A percentile compares a stretch with the other conserved stretches of the same genome.
These are phyloP conservation scores for Bipolaris cookei DNA, from an alignment of 2,329 filamentous ascomycete genomes.

Conservation along the genomic window DNA sequence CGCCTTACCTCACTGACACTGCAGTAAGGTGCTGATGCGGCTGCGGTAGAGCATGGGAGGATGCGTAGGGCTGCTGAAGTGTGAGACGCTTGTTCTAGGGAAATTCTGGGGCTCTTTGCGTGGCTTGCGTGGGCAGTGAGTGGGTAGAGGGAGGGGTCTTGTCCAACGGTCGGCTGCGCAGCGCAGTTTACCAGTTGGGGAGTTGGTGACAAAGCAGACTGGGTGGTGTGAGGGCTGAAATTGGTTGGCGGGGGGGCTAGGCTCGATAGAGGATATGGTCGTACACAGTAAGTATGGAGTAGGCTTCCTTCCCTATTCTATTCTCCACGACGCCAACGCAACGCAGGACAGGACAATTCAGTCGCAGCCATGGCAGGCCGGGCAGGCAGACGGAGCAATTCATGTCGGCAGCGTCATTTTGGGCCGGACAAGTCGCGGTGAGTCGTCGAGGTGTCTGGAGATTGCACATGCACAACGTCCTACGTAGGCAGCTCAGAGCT, in stretches of 20 bases:
- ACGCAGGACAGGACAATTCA: too few relatives aligned
- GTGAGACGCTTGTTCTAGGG: slow-evolving; percentile 29
- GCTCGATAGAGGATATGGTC: slow-evolving; percentile 34
- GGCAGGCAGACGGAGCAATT: slow-evolving; percentile 2
- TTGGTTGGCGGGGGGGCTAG: slow-evolving; percentile 16
- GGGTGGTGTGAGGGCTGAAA: slow-evolving; percentile 20
- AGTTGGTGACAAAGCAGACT: slow-evolving; percentile 31
- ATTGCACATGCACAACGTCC: slow-evolving; percentile 32
- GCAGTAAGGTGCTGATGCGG: slow-evolving; percentile 42
- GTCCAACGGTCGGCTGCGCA: slow-evolving; percentile 10
- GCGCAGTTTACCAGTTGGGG: slow-evolving; percentile 15
- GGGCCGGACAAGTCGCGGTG: slow-evolving; percentile 29
- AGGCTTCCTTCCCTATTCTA: slow-evolving; percentile 17
- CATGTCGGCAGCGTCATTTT: slow-evolving; percentile 10
- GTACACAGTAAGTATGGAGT: slow-evolving; percentile 21
- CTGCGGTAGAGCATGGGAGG: slow-evolving; percentile 33
- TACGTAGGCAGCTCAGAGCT: slow-evolving; percentile 12
- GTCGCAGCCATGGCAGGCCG: too few relatives aligned
- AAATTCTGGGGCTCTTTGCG: slow-evolving; percentile 26
- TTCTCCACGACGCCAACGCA: slow-evolving; percentile 7
- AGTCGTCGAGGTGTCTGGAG: slow-evolving; percentile 24
- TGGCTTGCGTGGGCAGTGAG: slow-evolving; percentile 20
- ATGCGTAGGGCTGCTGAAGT: slow-evolving; percentile 36
- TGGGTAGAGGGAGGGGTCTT: neutral
- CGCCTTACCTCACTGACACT: slow-evolving; percentile 30